phyloP scores from a whole-genome alignment of 2,329 filamentous ascomycete genomes.

The Alternaria ventricosa region DNA sequence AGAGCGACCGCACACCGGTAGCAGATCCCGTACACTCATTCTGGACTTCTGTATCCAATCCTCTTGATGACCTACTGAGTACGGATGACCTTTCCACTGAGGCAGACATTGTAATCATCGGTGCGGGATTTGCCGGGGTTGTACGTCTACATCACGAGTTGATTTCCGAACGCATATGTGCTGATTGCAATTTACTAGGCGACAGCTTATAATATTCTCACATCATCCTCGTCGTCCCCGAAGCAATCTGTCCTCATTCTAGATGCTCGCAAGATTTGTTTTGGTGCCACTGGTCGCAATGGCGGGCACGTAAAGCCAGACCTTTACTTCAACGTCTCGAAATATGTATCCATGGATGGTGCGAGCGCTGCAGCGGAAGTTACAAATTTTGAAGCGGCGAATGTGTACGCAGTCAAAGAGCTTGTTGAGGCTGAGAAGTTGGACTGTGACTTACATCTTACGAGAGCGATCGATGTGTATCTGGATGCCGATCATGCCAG shows the following conservation, averaged over 20 bases:
- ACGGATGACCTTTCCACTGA: not conserved
- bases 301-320: slow-evolving; percentile 55
- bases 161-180: not conserved
- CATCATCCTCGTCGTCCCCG: not conserved
- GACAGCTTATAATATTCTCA: slow-evolving; percentile 1
- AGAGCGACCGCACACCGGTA: not conserved
- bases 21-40: not conserved
- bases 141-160: not conserved
- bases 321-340: slow-evolving; percentile 2
- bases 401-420: not conserved
- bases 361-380: not conserved
- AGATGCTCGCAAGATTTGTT: slow-evolving; percentile 58
- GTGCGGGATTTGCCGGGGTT: slow-evolving; percentile 58
- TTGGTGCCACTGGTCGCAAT: slow-evolving; percentile 61
- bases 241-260: slow-evolving; percentile 28
- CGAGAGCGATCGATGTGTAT: slow-evolving; percentile 1
- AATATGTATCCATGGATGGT: not conserved
- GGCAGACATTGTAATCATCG: slow-evolving; percentile 59
- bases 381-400: not conserved
- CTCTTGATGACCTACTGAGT: not conserved
- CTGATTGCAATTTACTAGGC: not conserved
- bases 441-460: not conserved
- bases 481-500: not conserved
- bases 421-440: not conserved
- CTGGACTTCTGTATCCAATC: not conserved